Evolutionary conservation across 768 basidiomycete genomes (phyloP).

Genomic region (Podaxis sp.): DNA sequence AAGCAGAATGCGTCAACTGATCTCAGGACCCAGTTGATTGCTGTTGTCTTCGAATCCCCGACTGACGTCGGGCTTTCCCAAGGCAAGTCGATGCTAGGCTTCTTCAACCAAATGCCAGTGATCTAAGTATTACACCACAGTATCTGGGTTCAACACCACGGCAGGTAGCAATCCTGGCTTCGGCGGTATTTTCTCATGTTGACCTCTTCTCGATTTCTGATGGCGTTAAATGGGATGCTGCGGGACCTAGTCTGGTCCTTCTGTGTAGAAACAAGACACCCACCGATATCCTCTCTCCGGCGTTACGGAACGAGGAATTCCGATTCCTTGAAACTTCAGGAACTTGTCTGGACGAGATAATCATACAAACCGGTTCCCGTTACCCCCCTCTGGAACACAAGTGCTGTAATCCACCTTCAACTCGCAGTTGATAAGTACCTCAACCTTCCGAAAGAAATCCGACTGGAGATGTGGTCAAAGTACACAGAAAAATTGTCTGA

Average conservation of each 20-base stretch:
- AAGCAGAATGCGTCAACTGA: not conserved
- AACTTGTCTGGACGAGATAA: slow-evolving; percentile 28
- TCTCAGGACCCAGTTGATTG: slow-evolving; percentile 40
- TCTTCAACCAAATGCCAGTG: slow-evolving; percentile 38
- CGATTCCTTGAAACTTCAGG: slow-evolving; percentile 47
- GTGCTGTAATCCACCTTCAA: not conserved
- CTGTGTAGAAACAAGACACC: not conserved
- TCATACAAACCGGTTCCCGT: not conserved
- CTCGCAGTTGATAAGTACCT: not conserved
- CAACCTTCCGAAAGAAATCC: not conserved
- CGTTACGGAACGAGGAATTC: slow-evolving; percentile 65
- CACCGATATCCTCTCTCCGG: slow-evolving; percentile 13
- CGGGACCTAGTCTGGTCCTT: slow-evolving; percentile 20
- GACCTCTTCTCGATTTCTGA: not conserved
- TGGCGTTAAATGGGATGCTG: slow-evolving; percentile 47
- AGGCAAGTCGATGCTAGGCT: slow-evolving; percentile 48
- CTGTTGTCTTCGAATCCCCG: slow-evolving; percentile 51
- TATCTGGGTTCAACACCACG: slow-evolving; percentile 47
- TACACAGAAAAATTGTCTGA: not conserved
- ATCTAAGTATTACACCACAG: slow-evolving; percentile 27
- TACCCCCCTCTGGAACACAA: not conserved
- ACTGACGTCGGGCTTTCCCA: slow-evolving; percentile 53
- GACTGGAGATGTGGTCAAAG: not conserved
- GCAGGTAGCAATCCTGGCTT: slow-evolving; percentile 63
- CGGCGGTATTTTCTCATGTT: slow-evolving; percentile 21